Conservation (phyloP, 2,329 filamentous ascomycete genomes). For the Cercospora sp. region DNA sequence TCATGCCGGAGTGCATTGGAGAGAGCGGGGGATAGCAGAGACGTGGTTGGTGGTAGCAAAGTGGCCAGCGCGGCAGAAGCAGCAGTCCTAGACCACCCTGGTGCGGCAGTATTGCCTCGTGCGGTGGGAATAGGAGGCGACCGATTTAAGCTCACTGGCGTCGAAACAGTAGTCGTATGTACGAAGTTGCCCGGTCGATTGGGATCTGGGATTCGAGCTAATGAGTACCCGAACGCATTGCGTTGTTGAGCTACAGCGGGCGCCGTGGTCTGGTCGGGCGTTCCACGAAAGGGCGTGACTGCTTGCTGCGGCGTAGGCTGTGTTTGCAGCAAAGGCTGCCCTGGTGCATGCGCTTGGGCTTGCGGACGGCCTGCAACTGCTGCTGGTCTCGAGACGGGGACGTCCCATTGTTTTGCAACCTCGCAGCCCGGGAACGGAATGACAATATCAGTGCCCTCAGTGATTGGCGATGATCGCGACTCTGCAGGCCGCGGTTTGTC, state of each 20-base stretch:
- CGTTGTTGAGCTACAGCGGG: background rate
- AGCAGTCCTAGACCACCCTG: background rate
- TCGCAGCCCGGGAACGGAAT: constrained; percentile 16
- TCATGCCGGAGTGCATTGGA: background rate
- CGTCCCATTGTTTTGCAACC: background rate
- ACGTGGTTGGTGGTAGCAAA: background rate
- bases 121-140: background rate
- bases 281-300: background rate
- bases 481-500: background rate
- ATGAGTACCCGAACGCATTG: background rate
- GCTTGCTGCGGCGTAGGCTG: background rate
- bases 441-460: constrained; percentile 21
- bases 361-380: background rate
- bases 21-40: background rate
- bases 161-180: background rate
- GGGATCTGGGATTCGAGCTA: background rate
- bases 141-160: background rate
- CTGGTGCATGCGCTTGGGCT: background rate
- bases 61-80: background rate
- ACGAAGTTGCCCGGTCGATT: background rate
- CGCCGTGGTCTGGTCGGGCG: background rate
- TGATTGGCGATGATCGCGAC: constrained; percentile 4
- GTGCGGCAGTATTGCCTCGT: background rate
- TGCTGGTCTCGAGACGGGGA: background rate
- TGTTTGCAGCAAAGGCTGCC: background rate